Base-by-base conservation (phyloP, 495 filamentous ascomycete genomes). In the Penicillium coffeae region DNA sequence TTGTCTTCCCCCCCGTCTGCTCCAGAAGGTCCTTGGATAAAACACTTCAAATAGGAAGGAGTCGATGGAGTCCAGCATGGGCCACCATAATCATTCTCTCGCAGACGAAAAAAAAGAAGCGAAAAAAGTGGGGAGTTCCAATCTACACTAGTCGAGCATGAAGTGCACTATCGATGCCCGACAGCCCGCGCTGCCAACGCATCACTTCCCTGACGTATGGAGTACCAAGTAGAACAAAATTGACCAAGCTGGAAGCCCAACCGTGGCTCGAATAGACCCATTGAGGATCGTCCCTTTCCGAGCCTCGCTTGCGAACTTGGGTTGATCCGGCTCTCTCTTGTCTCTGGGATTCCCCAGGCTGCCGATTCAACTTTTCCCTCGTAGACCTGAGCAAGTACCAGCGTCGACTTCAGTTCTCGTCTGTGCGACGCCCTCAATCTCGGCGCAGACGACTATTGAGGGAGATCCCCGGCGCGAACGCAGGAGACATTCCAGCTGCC, bases 101-200 rank as follows among this genome's bases (percentile, higher is more conserved):
- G 25, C 5, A 30, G 10, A 30, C 5, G 10, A 30, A 30, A 30
- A 30, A 30, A 30, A 30, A 30, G 25, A 4, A 30, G 25, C 10
- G 25, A 30, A 30, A n/a, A 10, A 40, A 40, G 38, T 40, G 38
- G 38, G 38, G 38, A 40, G 38, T 10, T 40, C 3, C 18, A 30
- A 30, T 30, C 25, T 30, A 30, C 25, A 30, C n/a, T 40, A 18
- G n/a, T 10, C 19, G 19, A 12, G 19, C 19, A 40, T 40, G 13
- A 16, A 32, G 21, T 13, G 41, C 33, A 22, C 21, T 25, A 40
- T 57, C 37, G 50, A 34, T 57, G 51, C 55, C 55, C 47, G 51
- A 54, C 42, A 38, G 21, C 38, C 41, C 39, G 48, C 18, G 34
- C n/a, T 56, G 53, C 56, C 56, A 59, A 42, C 56, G 37, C 56